Evolutionary conservation across 805 yeast genomes (phyloP), one percentile per base, ranked within the genome.

Genomic region (Peterozyma xylosa): DNA sequence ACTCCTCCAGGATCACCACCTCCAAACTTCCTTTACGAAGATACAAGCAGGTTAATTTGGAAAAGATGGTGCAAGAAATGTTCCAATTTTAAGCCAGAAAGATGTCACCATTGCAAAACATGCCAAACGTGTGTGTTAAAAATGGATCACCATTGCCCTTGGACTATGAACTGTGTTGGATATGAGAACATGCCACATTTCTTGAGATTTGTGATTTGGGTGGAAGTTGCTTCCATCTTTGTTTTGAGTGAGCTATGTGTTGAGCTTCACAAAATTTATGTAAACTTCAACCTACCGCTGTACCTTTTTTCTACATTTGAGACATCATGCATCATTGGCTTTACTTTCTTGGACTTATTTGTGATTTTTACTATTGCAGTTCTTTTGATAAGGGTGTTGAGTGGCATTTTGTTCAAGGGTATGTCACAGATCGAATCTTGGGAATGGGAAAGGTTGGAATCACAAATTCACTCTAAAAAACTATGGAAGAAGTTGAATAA

Each of bases 101-200:
- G 96, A 48, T 56, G 87, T 3, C 96, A 89, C 57, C 96, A 89
- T 63, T 89, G 96, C 59, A 82, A 82, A 53, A 73, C 77, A 1
- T 87, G 95, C 56, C 68, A 74, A n/a, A 53, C 49, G 35, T 89
- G 96, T 60, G 82, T 89, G n/a, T 59, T 89, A 45, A 75, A 77
- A 56, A 90, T 89, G 96, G 97, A 89, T 59, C 97, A 89, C 58
- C 96, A 89, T 63, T 82, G 83, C 49, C 35, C 96, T 0, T 90
- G 96, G 96, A 87, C 96, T 0, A 75, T 78, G 60, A 90, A 86
- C 57, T 90, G 96, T 57, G 91, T 90, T 16, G 97, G 97, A 0
- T 79, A 78, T 56, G 59, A 62, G 0, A 90, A 90, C 56, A 68
- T 78, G 59, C 87, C 95, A 0, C 90, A 86, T 58, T 90, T 90